Evolutionary conservation across 2,329 filamentous ascomycete species (phyloP), one percentile per base, ranked within the genome.

Genomic region (Sporothrix variecibatus): DNA sequence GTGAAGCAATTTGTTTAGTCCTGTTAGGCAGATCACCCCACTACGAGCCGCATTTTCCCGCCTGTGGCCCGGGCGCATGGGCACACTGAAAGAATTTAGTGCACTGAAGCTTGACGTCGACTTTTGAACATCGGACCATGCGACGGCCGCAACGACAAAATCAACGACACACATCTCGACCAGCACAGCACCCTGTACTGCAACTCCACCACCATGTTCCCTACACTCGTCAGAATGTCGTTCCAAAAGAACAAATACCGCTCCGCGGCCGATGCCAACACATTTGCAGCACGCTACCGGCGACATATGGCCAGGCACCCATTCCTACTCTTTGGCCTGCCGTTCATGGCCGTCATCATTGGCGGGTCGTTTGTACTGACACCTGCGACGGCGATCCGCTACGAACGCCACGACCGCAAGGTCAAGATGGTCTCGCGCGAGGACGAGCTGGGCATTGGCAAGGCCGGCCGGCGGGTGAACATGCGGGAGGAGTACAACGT

Each of bases 311-410:
- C 89, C 74, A 91, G 88, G 80, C 94, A 93, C 79, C 97, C 96
- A 0, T 99, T 99, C 82, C 85, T 94, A 38, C 89, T 97, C 76
- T 99, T 99, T 81, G 97, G 97, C 1, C 87, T 99, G 3, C 97
- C 96, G 0, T 99, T 99, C 83, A 89, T 99, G 77, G 85, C 89
- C 73, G 91, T 97, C 74, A 97, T 99, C 80, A 90, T 99, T 34
- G 94, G 92, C 1, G 95, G 94, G 0, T 97, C 94, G 2, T 99
- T 99, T 83, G 93, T 97, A 79, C 88, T 99, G 68, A 98, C 96
- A 0, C 96, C 95, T 0, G 96, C 95, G 5, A 95, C 97, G 28
- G 96, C 97, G 17, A 86, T 99, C 68, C 90, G 97, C 74, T 99
- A 98, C 83, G 96, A 99, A 84, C 90, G 93, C 76, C 91, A 98